Percentiles rank a stretch among this genome's conserved stretches.
Conservation (phyloP, 768 basidiomycete genomes). For the Boletus pseudo-olivaceus region DNA sequence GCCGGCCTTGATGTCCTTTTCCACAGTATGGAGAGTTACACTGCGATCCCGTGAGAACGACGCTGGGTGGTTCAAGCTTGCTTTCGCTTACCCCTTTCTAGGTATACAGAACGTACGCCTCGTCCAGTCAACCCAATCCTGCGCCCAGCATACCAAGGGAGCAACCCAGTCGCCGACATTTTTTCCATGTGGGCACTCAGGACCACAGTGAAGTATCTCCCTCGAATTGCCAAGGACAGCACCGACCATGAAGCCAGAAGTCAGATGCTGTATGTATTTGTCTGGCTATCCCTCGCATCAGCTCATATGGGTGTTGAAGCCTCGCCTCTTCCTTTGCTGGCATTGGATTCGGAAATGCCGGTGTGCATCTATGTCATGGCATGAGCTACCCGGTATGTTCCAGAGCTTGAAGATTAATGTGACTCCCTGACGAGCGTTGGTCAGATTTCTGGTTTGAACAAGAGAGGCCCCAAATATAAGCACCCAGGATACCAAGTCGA, state of each 20-base stretch:
- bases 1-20: constrained; percentile 95
- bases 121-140: constrained; percentile 87
- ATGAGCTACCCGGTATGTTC: constrained; percentile 78
- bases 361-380: constrained; percentile 87
- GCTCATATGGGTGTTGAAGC: constrained; percentile 35
- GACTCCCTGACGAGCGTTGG: background rate
- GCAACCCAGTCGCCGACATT: constrained; percentile 92
- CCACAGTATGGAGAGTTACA: constrained; percentile 93
- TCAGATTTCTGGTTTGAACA: constrained; percentile 91
- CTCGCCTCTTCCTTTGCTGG: constrained; percentile 93
- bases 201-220: constrained; percentile 85
- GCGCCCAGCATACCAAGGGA: constrained; percentile 90
- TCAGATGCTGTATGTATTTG: constrained; percentile 77
- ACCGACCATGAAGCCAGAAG: constrained; percentile 79
- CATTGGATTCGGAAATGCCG: constrained; percentile 93
- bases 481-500: constrained; percentile 87
- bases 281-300: background rate
- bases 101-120: constrained; percentile 88
- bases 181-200: constrained; percentile 93
- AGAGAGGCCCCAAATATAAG: constrained; percentile 87
- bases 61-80: background rate
- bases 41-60: constrained; percentile 77
- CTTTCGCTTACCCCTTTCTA: constrained; percentile 26
- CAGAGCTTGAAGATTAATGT: background rate
- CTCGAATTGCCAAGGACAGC: constrained; percentile 75